Evolutionary conservation across 2,329 filamentous ascomycete species (phyloP).

Genomic region (Ophiocordyceps camponoti-leonardi): DNA sequence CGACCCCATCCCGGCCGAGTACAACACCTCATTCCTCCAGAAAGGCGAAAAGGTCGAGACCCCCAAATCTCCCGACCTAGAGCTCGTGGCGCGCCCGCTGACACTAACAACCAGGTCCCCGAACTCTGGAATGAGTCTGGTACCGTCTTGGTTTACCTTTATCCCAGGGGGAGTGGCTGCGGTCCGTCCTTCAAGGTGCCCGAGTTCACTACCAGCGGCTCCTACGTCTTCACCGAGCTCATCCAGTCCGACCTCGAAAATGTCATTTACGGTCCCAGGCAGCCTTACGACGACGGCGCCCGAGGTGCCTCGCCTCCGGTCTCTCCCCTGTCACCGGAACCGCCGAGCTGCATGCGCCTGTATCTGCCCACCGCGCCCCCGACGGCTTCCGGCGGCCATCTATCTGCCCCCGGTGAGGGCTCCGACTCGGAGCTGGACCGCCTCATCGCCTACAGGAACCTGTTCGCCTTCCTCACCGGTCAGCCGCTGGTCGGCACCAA

Average conservation of each 20-base stretch:
- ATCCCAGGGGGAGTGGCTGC: conserved; percentile 27
- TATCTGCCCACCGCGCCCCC: conserved; percentile 33
- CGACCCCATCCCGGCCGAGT: conserved; percentile 31
- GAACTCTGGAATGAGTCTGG: conserved; percentile 49
- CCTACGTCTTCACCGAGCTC: conserved; percentile 34
- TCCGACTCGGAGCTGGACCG: conserved; percentile 29
- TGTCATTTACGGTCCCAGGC: conserved; percentile 16
- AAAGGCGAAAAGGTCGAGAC: conserved; percentile 35
- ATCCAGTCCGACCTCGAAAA: conserved; percentile 26
- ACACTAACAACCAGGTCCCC: conserved; percentile 33
- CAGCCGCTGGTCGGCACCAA: conserved; percentile 45
- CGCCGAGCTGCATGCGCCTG: conserved; percentile 26
- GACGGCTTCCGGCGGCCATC: conserved; percentile 16
- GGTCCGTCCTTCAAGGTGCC: conserved; percentile 45
- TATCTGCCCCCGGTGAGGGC: conserved; percentile 14
- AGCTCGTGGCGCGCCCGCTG: not conserved
- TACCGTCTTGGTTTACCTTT: conserved; percentile 39
- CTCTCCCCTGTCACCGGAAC: conserved; percentile 18
- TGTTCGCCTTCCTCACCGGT: conserved; percentile 48
- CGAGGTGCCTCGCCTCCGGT: conserved; percentile 19
- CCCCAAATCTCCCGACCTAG: not conserved
- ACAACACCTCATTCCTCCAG: conserved; percentile 32
- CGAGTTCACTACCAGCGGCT: conserved; percentile 34
- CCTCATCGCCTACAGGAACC: conserved; percentile 41
- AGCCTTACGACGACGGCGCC: conserved; percentile 29